Percentiles rank a stretch among this genome's conserved stretches.
Evolutionary conservation across 2,329 filamentous ascomycete genomes (phyloP).

Genomic region (Aureobasidium sp.): DNA sequence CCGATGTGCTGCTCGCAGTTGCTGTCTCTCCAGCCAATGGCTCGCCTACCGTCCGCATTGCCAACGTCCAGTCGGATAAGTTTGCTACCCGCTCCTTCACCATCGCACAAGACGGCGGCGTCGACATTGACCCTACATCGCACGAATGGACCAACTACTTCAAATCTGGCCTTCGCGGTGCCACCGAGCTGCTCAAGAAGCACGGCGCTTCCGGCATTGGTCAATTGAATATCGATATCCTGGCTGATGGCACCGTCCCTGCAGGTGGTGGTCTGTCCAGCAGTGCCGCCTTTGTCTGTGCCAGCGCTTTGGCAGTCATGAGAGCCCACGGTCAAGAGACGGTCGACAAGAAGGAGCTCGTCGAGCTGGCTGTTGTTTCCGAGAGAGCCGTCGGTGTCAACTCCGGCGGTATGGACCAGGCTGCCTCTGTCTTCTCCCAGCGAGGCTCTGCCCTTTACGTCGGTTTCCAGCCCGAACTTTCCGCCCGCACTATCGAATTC

Average conservation of each 20-base stretch:
- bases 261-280: conserved; percentile 88
- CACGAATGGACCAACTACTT: conserved; percentile 99
- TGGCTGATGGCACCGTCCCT: conserved; percentile 88
- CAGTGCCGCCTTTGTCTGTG: conserved; percentile 87
- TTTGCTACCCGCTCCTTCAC: conserved; percentile 72
- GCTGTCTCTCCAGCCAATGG: conserved; percentile 48
- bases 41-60: conserved; percentile 62
- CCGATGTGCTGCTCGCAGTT: conserved; percentile 84
- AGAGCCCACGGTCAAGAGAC: conserved; percentile 70
- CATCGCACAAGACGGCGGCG: conserved; percentile 52
- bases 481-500: conserved; percentile 71
- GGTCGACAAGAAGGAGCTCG: conserved; percentile 85
- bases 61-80: conserved; percentile 68
- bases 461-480: conserved; percentile 74
- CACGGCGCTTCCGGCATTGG: conserved; percentile 54
- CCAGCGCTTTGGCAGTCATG: conserved; percentile 82
- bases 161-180: conserved; percentile 80
- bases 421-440: conserved; percentile 87
- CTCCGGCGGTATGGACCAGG: conserved; percentile 96
- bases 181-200: conserved; percentile 67
- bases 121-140: conserved; percentile 68
- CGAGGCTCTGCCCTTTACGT: conserved; percentile 83
- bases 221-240: conserved; percentile 73
- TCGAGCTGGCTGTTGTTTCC: conserved; percentile 88
- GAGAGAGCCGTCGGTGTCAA: conserved; percentile 94